These are phyloP conservation scores for Venturia asperata DNA, from an alignment of 2,329 filamentous ascomycete genomes.

Conservation along the genomic window DNA sequence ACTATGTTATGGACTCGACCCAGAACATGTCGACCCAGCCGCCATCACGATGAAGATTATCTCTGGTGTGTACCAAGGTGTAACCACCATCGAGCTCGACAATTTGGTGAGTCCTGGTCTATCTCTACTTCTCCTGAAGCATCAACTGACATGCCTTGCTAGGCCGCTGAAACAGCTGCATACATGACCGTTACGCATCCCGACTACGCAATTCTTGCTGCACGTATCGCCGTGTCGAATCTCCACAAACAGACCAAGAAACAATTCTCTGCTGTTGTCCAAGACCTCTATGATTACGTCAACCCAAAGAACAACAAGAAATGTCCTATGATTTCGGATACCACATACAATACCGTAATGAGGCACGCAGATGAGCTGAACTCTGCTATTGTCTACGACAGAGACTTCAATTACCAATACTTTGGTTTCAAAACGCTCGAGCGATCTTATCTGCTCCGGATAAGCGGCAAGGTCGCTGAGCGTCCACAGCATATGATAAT, in stretches of 20 bases:
- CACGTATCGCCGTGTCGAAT: conserved; percentile 97
- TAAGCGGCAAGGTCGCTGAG: conserved; percentile 93
- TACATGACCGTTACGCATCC: conserved; percentile 99
- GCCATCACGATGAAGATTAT: conserved; percentile 99
- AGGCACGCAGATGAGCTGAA: conserved; percentile 95
- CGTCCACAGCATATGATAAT: conserved; percentile 99
- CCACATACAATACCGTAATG: conserved; percentile 89
- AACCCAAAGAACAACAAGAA: conserved; percentile 81
- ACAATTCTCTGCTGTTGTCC: conserved; percentile 94
- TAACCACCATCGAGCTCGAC: conserved; percentile 92
- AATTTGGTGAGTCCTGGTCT: conserved; percentile 67
- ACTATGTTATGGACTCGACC: conserved; percentile 93
- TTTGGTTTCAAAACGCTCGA: conserved; percentile 99
- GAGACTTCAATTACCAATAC: conserved; percentile 99
- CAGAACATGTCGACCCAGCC: conserved; percentile 92
- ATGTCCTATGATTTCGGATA: conserved; percentile 91
- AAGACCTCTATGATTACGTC: conserved; percentile 89
- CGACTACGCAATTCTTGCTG: conserved; percentile 96
- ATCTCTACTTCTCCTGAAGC: conserved; percentile 14
- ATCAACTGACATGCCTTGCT: conserved; percentile 24
- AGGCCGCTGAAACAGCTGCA: conserved; percentile 97
- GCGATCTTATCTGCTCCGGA: conserved; percentile 91
- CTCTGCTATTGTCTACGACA: conserved; percentile 97
- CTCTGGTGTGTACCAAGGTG: conserved; percentile 96
- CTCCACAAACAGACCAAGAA: conserved; percentile 99